Evolutionary conservation across 2,329 filamentous ascomycete genomes (phyloP).

Genomic region (Leptographium lundbergii): DNA sequence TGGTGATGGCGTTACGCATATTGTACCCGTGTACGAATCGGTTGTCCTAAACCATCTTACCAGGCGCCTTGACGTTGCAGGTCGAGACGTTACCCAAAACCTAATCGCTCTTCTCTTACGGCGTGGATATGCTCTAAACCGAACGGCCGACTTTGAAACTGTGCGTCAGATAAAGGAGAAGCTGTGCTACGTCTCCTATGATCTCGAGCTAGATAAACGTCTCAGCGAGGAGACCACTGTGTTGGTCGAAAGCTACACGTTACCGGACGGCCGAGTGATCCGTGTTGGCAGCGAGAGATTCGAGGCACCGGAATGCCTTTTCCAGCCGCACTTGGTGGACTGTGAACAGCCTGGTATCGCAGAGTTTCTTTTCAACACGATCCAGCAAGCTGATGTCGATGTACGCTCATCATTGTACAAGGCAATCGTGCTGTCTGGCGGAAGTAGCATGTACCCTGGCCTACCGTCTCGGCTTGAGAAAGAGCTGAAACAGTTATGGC

Average conservation of each 20-base stretch:
- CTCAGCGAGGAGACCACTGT: constrained; percentile 96
- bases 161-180: constrained; percentile 99
- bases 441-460: constrained; percentile 98
- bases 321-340: constrained; percentile 96
- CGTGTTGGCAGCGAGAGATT: constrained; percentile 94
- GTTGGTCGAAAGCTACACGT: constrained; percentile 91
- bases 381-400: constrained; percentile 90
- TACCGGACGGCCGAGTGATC: constrained; percentile 92
- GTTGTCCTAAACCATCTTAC: constrained; percentile 97
- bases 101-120: constrained; percentile 89
- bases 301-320: constrained; percentile 94
- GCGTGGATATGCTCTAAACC: constrained; percentile 90
- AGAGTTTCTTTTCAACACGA: constrained; percentile 97
- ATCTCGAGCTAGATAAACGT: constrained; percentile 89
- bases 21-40: constrained; percentile 96
- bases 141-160: constrained; percentile 97
- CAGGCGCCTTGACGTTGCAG: constrained; percentile 83
- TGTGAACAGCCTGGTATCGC: constrained; percentile 94
- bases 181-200: constrained; percentile 98
- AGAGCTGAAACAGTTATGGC: constrained; percentile 97
- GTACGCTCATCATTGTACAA: constrained; percentile 90
- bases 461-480: constrained; percentile 91
- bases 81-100: constrained; percentile 95
- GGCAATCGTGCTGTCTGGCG: constrained; percentile 90
- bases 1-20: constrained; percentile 95